These are phyloP conservation scores for Carallia brachiata DNA, from an alignment of 345 rosid genomes.

Conservation along the genomic window DNA sequence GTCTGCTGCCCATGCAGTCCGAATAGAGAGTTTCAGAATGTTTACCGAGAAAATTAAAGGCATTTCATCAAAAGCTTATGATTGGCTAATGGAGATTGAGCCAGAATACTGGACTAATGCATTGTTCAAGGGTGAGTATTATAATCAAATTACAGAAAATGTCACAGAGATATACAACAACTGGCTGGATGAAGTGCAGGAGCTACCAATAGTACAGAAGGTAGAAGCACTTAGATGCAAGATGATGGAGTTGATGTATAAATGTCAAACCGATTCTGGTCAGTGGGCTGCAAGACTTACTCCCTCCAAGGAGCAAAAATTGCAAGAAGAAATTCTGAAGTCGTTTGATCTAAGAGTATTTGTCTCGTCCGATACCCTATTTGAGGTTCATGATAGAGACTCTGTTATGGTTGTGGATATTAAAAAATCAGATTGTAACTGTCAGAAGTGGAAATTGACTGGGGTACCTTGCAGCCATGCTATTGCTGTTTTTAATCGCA, in stretches of 20 bases:
- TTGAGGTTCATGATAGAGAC: slow-evolving; percentile 72
- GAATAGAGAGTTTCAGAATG: slow-evolving; percentile 52
- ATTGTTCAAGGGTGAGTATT: slow-evolving; percentile 69
- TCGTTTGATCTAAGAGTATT: slow-evolving; percentile 52
- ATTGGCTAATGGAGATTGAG: slow-evolving; percentile 14
- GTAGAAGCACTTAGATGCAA: slow-evolving; percentile 46
- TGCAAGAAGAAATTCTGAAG: slow-evolving; percentile 53
- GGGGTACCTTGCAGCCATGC: slow-evolving; percentile 88
- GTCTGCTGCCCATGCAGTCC: slow-evolving; percentile 76
- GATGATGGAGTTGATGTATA: slow-evolving; percentile 54
- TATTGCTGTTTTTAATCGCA: slow-evolving; percentile 1
- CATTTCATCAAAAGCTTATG: slow-evolving; percentile 68
- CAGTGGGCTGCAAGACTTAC: slow-evolving; percentile 60
- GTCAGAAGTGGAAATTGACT: slow-evolving; percentile 63
- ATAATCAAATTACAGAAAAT: slow-evolving; percentile 55
- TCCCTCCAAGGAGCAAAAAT: slow-evolving; percentile 65
- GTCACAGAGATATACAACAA: slow-evolving; percentile 50
- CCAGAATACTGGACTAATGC: not conserved
- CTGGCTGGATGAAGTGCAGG: slow-evolving; percentile 77
- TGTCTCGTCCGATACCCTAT: slow-evolving; percentile 74
- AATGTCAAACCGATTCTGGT: slow-evolving; percentile 41
- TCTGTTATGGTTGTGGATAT: slow-evolving; percentile 71
- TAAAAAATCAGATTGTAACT: slow-evolving; percentile 58
- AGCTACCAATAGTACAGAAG: slow-evolving; percentile 65
- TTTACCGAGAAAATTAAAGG: slow-evolving; percentile 57